Base-by-base conservation (phyloP, 306 rosid genomes). In the Glycine soja region DNA sequence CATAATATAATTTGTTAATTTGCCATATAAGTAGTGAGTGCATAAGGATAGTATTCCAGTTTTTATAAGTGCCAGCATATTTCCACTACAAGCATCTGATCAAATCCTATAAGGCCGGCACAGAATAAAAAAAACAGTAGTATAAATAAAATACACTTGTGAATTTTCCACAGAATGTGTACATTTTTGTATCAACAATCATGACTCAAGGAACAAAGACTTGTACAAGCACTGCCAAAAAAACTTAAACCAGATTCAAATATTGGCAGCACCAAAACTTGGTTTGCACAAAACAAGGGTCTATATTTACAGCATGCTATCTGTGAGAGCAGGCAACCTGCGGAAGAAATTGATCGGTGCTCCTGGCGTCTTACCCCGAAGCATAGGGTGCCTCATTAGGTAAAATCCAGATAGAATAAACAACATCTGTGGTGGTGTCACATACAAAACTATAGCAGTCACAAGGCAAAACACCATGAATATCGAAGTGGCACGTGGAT, bases 361-460 rank as follows among this genome's bases (percentile, higher is more conserved):
- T 0, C 89, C 45, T 3, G 99, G 99, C 72, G 76, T 86, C 87
- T 84, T 91, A 40, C 83, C 87, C 84, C 99, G 77, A 36, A 95
- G 81, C 82, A 78, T 90, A 1, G 99, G 99, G 70, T 95, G 99
- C 90, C 99, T 93, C 97, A 95, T 87, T 24, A 88, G 10, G 79
- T 93, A 95, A 82, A 93, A 72, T 40, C 97, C 99, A 13, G 68
- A 74, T 0, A 81, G 13, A 65, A 95, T 89, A 38, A 84, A 73
- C 38, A 93, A 2, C 70, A 95, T 36, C 85, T 85, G 90, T 30
- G 89, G 84, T 2, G 97, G 98, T 43, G 84, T 90, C 56, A 90
- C 91, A 62, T 95, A 95, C 72, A 95, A 65, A 45, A 87, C 90
- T 8, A 89, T 3, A 3, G 99, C 89, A 62, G 86, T 83, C 18